Evolutionary conservation across 1,139 yeast genomes (phyloP).

Genomic region (Candida sp.): DNA sequence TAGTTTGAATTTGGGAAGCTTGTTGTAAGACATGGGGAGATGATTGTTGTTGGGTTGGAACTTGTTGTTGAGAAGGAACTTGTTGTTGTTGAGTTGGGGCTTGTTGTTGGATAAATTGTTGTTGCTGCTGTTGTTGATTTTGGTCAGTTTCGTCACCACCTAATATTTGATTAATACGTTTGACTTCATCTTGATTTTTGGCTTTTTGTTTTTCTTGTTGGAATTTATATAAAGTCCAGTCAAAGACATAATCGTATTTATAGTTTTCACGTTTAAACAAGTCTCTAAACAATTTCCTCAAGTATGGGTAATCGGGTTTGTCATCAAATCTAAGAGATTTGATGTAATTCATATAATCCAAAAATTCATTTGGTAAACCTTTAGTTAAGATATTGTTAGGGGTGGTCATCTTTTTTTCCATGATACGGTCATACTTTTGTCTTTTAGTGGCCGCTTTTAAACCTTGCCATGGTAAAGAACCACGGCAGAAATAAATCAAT

Average conservation of each 20-base stretch:
- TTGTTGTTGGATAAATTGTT: slow-evolving; percentile 7
- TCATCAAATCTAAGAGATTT: slow-evolving; percentile 93
- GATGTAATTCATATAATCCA: slow-evolving; percentile 84
- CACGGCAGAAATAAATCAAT: slow-evolving; percentile 90
- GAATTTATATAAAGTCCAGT: slow-evolving; percentile 92
- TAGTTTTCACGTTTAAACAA: slow-evolving; percentile 85
- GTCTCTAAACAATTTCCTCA: slow-evolving; percentile 88
- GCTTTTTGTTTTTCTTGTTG: slow-evolving; percentile 63
- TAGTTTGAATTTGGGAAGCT: slow-evolving; percentile 7
- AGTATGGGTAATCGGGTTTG: slow-evolving; percentile 89
- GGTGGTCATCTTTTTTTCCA: slow-evolving; percentile 95
- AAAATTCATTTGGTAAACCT: slow-evolving; percentile 89
- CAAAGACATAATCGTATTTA: slow-evolving; percentile 91
- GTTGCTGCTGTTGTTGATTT: slow-evolving; percentile 16
- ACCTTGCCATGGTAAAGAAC: slow-evolving; percentile 99
- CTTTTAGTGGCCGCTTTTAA: slow-evolving; percentile 95
- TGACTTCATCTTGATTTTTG: slow-evolving; percentile 21
- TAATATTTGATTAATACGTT: slow-evolving; percentile 10
- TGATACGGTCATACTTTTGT: slow-evolving; percentile 93
- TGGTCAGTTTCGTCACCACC: slow-evolving; percentile 13
- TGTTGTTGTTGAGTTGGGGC: slow-evolving; percentile 8
- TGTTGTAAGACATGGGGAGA: slow-evolving; percentile 14
- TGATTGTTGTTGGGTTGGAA: slow-evolving; percentile 12
- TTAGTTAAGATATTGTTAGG: slow-evolving; percentile 86
- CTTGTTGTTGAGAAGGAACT: slow-evolving; percentile 5